Evolutionary conservation across 75 land plant genomes (phyloP), one percentile per base, ranked within the genome.

Genomic region (Cupressus sempervirens): DNA sequence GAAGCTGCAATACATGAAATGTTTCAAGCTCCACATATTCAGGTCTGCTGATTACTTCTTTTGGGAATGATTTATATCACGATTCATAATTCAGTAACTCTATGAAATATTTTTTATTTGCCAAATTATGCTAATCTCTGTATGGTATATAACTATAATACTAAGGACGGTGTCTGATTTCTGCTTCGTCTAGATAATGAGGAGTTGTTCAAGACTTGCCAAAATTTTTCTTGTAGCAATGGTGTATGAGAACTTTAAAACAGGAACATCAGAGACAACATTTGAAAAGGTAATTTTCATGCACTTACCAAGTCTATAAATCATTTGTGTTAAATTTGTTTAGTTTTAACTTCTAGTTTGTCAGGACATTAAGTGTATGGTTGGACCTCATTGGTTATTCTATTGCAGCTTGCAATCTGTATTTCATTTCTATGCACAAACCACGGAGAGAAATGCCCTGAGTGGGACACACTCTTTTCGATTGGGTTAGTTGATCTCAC

Each of bases 21-120:
- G 94, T 98, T 98, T 82, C 97, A 96, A 85, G 99, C 99, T 83
- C 98, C 99, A 79, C 99, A 98, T 86, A 93, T 98, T 36, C 97
- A 93, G 89, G 99, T 93, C 56, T 84, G 89, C 82, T 74, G 23
- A 48, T 50, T 48, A 8, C 81, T 20, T 41, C 77, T 81, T 85
- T 23, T 34, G 40, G 26, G 36, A 8, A 65, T 30, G 35, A 41
- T 36, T 75, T 83, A 76, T n/a, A 26, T 62, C n/a, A 62, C 26
- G 26, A 5, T 62, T 62, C 67, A 62, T 62, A 62, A 5, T 62
- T 62, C 67, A 62, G 67, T 76, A 76, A 76, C 18, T 38, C 41
- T 38, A 16, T 34, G 18, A 18, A 76, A 16, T 38, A 7, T 35
- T 16, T 16, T 76, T 29, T 36, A 35, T 80, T 40, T 80, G 45